phyloP scores from a whole-genome alignment of 805 yeast species.

The Wickerhamomyces strasburgensis region DNA sequence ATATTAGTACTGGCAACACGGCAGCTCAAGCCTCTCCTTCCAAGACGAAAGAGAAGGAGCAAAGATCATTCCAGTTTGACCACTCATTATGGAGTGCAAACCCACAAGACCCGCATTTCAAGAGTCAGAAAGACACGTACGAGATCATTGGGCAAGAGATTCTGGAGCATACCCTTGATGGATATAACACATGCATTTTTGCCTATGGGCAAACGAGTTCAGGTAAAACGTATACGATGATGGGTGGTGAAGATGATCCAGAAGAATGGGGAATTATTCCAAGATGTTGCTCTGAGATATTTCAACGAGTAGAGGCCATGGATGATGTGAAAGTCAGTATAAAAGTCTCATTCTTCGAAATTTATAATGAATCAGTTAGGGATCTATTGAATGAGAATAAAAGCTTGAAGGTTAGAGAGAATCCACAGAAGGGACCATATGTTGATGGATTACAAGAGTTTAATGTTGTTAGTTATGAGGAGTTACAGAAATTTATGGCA shows the following conservation, averaged over 20 bases:
- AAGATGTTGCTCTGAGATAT: slow-evolving; percentile 47
- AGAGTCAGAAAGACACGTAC: slow-evolving; percentile 49
- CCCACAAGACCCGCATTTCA: slow-evolving; percentile 29
- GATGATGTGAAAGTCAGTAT: slow-evolving; percentile 37
- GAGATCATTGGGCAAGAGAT: slow-evolving; percentile 51
- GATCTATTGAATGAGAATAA: slow-evolving; percentile 42
- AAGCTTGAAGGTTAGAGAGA: slow-evolving; percentile 50
- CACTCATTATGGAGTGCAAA: slow-evolving; percentile 46
- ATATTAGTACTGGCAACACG: slow-evolving; percentile 10
- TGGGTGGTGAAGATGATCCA: slow-evolving; percentile 45
- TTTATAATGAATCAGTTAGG: slow-evolving; percentile 71
- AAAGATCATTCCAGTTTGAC: slow-evolving; percentile 44
- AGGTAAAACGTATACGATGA: slow-evolving; percentile 82
- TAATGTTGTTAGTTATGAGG: slow-evolving; percentile 41
- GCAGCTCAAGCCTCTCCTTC: slow-evolving; percentile 12
- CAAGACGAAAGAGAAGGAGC: slow-evolving; percentile 5
- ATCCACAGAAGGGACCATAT: slow-evolving; percentile 61
- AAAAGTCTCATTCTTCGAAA: slow-evolving; percentile 61
- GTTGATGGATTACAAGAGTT: slow-evolving; percentile 62
- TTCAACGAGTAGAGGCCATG: slow-evolving; percentile 32
- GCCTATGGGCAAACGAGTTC: slow-evolving; percentile 84
- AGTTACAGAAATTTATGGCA: slow-evolving; percentile 42
- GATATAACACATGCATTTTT: slow-evolving; percentile 68
- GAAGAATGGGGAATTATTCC: slow-evolving; percentile 69
- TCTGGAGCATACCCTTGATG: slow-evolving; percentile 58